Evolutionary conservation across 352 stramenopile species (phyloP).

Genomic region (Phytophthora chlamydospora): DNA sequence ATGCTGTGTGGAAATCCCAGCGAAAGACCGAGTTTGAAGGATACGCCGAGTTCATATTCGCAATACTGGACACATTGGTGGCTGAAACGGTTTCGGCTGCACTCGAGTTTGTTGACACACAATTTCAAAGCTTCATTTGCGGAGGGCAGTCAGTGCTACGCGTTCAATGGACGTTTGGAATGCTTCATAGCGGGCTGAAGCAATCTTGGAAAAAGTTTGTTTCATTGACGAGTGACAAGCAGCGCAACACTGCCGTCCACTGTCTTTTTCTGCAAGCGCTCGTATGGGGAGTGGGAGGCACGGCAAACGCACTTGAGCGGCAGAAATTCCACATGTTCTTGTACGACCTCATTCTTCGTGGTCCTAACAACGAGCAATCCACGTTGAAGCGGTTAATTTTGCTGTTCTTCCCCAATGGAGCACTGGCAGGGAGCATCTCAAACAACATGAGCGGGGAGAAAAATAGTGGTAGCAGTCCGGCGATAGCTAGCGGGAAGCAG

Average conservation of each 20-base stretch:
- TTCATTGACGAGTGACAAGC: constrained; percentile 66
- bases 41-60: constrained; percentile 44
- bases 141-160: constrained; percentile 10
- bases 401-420: constrained; percentile 58
- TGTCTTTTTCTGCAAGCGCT: constrained; percentile 77
- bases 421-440: constrained; percentile 2
- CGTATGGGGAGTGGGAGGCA: constrained; percentile 75
- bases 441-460: constrained; percentile 23
- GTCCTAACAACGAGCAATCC: constrained; percentile 50
- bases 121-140: constrained; percentile 38
- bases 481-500: constrained; percentile 27
- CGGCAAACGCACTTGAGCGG: constrained; percentile 46
- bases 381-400: constrained; percentile 59
- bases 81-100: constrained; percentile 48
- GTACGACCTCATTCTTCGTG: constrained; percentile 58
- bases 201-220: constrained; percentile 64
- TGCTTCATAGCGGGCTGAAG: constrained; percentile 58
- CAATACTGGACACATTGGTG: constrained; percentile 46
- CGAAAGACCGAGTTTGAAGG: constrained; percentile 35
- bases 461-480: background rate
- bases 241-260: constrained; percentile 59
- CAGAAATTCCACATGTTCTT: constrained; percentile 74
- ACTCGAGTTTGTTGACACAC: constrained; percentile 46
- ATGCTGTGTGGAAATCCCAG: constrained; percentile 51
- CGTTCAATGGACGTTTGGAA: constrained; percentile 37